Conservation (phyloP, 2,329 filamentous ascomycete species). For the Metarhizium humberi region DNA sequence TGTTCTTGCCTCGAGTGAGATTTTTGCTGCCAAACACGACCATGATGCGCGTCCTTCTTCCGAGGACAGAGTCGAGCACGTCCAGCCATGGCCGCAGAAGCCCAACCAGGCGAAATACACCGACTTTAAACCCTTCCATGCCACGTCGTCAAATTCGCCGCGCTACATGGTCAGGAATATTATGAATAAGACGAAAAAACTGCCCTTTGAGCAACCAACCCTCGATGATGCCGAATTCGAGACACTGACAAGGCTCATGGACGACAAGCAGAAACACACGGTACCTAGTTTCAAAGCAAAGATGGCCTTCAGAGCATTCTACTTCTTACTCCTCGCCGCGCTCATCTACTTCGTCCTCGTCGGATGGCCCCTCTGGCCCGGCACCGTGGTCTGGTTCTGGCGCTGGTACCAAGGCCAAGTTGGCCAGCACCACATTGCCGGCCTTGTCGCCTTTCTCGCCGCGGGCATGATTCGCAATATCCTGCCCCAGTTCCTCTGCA, state of each 20-base stretch:
- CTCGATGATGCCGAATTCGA: not conserved
- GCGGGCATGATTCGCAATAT: not conserved
- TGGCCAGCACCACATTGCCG: not conserved
- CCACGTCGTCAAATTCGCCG: not conserved
- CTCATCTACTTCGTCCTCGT: not conserved
- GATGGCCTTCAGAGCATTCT: not conserved
- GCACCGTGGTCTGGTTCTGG: not conserved
- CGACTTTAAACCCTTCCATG: not conserved
- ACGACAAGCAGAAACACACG: not conserved
- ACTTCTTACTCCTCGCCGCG: not conserved
- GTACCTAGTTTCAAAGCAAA: not conserved
- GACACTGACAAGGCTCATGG: not conserved
- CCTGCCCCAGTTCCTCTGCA: not conserved
- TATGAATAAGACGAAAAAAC: not conserved
- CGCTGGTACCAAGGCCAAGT: not conserved
- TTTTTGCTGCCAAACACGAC: too few relatives aligned
- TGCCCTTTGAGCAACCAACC: not conserved
- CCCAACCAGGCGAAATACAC: not conserved
- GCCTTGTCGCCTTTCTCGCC: not conserved
- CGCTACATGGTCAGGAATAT: not conserved
- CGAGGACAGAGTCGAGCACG: not conserved
- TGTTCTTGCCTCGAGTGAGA: not conserved
- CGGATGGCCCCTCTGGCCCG: not conserved
- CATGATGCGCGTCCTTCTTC: too few relatives aligned
- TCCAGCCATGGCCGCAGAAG: not conserved